Percentiles rank a stretch among this genome's conserved stretches.
Evolutionary conservation across 768 basidiomycete genomes (phyloP).

Genomic region (Termitomyces titanicus): DNA sequence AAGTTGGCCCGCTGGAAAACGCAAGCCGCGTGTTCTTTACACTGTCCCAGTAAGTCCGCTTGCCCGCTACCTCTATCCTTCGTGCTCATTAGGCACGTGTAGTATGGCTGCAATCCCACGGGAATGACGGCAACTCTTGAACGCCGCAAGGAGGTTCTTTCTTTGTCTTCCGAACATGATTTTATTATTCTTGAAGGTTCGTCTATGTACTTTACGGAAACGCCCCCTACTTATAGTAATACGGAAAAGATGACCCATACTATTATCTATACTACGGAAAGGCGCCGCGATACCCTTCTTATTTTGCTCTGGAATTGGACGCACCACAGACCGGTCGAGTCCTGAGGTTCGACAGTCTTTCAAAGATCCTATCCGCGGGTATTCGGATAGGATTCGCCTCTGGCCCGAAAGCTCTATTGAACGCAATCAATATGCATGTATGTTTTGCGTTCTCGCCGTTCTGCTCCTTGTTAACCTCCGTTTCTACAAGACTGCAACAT

Average conservation of each 20-base stretch:
- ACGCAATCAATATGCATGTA: slow-evolving; percentile 66
- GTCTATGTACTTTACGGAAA: slow-evolving; percentile 1
- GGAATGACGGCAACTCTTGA: slow-evolving; percentile 69
- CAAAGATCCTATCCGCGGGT: slow-evolving; percentile 72
- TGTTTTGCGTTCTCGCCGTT: slow-evolving; percentile 17
- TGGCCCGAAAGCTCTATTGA: slow-evolving; percentile 61
- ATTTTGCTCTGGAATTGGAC: slow-evolving; percentile 71
- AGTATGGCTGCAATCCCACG: slow-evolving; percentile 87
- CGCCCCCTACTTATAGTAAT: not conserved
- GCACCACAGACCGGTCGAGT: slow-evolving; percentile 68
- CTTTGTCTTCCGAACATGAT: slow-evolving; percentile 63
- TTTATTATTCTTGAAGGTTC: slow-evolving; percentile 80
- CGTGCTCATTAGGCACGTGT: not conserved
- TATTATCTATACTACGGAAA: slow-evolving; percentile 71
- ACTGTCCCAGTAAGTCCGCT: slow-evolving; percentile 57
- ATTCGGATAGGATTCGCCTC: slow-evolving; percentile 76
- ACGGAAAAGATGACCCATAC: slow-evolving; percentile 66
- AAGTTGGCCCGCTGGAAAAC: slow-evolving; percentile 65
- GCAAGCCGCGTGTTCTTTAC: slow-evolving; percentile 72
- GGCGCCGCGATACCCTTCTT: slow-evolving; percentile 60
- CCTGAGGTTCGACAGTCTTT: slow-evolving; percentile 82
- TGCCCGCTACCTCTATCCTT: not conserved
- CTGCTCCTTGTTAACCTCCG: not conserved
- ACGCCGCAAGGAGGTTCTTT: slow-evolving; percentile 65
- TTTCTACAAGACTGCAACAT: slow-evolving; percentile 27